These are phyloP conservation scores for Nannochloropsis salina DNA, from an alignment of 108 stramenopile genomes.

Conservation along the genomic window DNA sequence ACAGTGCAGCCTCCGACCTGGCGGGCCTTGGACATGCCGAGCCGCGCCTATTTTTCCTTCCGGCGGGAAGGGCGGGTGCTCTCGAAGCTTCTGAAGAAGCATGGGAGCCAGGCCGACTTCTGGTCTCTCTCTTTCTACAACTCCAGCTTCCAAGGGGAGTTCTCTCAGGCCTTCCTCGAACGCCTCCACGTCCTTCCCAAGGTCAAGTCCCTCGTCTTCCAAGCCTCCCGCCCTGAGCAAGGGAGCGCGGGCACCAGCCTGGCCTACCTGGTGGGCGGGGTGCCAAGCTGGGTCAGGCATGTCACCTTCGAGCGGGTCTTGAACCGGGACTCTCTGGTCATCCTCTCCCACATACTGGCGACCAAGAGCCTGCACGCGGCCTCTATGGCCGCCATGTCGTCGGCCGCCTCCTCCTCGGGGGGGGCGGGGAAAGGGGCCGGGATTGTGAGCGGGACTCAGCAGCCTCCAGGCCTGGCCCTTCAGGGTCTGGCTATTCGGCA, in stretches of 20 bases:
- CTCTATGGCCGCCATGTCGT: not conserved
- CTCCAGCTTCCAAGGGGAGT: not conserved
- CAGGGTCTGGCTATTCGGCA: not conserved
- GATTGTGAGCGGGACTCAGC: not conserved
- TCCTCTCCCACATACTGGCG: not conserved
- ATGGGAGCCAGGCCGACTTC: not conserved
- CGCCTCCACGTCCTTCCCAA: not conserved
- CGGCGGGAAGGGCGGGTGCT: not conserved
- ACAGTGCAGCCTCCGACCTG: not conserved
- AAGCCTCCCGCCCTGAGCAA: not conserved
- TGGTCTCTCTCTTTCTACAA: not conserved
- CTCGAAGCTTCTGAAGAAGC: not conserved
- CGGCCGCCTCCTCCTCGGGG: no score
- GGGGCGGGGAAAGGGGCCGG: no score
- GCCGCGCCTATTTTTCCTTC: not conserved
- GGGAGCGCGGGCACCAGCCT: not conserved
- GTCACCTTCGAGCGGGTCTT: not conserved
- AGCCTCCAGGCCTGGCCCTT: not conserved
- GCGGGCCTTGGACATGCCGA: not conserved
- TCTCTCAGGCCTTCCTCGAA: not conserved
- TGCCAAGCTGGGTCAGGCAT: not conserved
- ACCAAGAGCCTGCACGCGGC: not conserved
- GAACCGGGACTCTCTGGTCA: not conserved
- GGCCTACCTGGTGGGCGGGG: not conserved
- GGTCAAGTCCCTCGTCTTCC: not conserved